Evolutionary conservation across 495 filamentous ascomycete genomes (phyloP), one percentile per base, ranked within the genome.

Genomic region (Recurvomyces mirabilis): DNA sequence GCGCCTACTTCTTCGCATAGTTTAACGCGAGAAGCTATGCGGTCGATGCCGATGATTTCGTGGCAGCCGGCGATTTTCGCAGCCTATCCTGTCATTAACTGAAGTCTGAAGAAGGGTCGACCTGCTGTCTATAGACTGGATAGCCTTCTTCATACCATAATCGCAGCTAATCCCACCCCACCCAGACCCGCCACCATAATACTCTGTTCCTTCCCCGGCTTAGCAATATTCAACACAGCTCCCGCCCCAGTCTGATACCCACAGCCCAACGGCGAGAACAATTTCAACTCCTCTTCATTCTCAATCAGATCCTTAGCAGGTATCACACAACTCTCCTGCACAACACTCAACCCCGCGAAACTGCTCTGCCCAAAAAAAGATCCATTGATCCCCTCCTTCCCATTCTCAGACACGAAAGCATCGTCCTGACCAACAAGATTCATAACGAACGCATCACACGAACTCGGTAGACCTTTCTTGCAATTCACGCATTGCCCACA

Each of bases 161-260:
- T 15, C 3, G 53, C 56, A 26, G 43, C 43, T 11, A 59, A 30
- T 13, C 56, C 56, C 4, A 59, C 56, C 4, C 38, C 56, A 19
- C 56, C 56, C 6, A 55, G 38, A 1, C 56, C 56, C 14, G 49
- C 15, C 3, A 59, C 49, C 5, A 36, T 47, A 23, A 59, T 33
- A 15, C 37, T 41, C 23, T 53, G 42, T 4, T 37, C 18, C 22
- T 46, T 29, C 12, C 24, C 39, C 10, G 52, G 39, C n/a, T 45
- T 38, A 6, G 43, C 18, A 1, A 46, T 33, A 25, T 56, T 59
- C 13, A 43, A 11, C 12, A 59, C 43, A 20, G 43, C 30, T 13
- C 64, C 60, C 11, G 58, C 62, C 4, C 65, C 65, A 2, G 65
- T 68, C 47, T 64, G 60, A 18, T 65, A 46, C 30, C 63, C 65